Evolutionary conservation across 805 yeast species (phyloP), one percentile per base, ranked within the genome.

Genomic region (Candida boleticola): DNA sequence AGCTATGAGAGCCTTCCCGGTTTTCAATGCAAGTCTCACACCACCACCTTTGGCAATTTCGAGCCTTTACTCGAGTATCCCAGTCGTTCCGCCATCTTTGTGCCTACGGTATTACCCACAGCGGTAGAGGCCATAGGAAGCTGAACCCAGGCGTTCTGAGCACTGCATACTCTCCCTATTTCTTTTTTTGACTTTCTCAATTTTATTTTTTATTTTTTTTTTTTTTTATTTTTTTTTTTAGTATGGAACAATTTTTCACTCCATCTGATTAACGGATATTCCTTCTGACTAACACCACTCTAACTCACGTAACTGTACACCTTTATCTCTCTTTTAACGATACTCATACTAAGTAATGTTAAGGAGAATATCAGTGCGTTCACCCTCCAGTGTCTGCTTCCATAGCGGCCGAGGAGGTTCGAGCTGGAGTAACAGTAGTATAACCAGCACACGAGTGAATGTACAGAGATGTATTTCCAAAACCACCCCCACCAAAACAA

Each of bases 141-240:
- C n/a, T n/a, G n/a, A n/a, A n/a, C n/a, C n/a, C n/a, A n/a, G n/a
- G 36, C 21, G 37, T 35, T 35, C 19, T 17, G 27, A 22, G 37
- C 37, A 10, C 37, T 35, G 36, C 36, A 5, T 17, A 13, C 6
- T 6, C 21, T n/a, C 13, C 13, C 38, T 22, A 9, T 18, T 22
- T 35, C 14, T 32, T 20, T 32, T 10, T 10, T 19, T 18, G 6
- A 7, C 31, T 29, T n/a, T n/a, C n/a, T 29, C 3, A 7, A 5
- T 19, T 33, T 19, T 20, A 9, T 33, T 21, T 33, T 33, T 5
- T 14, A 5, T 19, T 33, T 19, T 20, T 20, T 33, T 21, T 33
- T 22, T 33, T 33, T 33, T 20, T 22, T 22, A 13, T 33, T 33
- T 33, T 22, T 20, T 33, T 22, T 22, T 20, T 9, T 4, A 7